phyloP scores from a whole-genome alignment of 805 yeast genomes.

The Hanseniaspora guilliermondii region DNA sequence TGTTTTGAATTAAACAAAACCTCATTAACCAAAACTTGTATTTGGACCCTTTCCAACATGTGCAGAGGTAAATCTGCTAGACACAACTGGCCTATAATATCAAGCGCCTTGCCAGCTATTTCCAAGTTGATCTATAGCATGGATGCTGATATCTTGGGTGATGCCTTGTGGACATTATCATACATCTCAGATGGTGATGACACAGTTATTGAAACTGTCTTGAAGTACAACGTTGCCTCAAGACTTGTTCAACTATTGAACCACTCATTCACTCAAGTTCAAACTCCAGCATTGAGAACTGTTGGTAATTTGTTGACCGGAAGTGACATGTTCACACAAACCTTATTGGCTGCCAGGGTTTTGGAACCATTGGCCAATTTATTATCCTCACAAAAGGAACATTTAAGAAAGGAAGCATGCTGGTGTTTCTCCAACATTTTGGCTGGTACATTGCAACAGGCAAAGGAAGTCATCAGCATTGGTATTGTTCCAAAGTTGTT shows the following conservation, averaged over 20 bases:
- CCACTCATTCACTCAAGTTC: constrained; percentile 74
- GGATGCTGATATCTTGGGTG: constrained; percentile 87
- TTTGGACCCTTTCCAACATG: constrained; percentile 93
- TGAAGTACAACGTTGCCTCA: constrained; percentile 89
- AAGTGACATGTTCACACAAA: constrained; percentile 88
- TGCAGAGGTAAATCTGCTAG: constrained; percentile 95
- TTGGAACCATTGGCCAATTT: constrained; percentile 72
- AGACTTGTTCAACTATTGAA: constrained; percentile 82
- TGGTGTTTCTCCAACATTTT: constrained; percentile 98
- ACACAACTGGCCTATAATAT: constrained; percentile 86
- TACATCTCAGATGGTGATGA: constrained; percentile 86
- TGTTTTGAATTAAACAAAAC: constrained; percentile 71
- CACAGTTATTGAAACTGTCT: constrained; percentile 90
- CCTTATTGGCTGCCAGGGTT: constrained; percentile 85
- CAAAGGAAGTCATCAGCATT: constrained; percentile 91
- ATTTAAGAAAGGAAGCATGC: constrained; percentile 92
- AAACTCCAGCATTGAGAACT: constrained; percentile 94
- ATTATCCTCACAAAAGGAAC: constrained; percentile 73
- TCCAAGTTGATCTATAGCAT: constrained; percentile 81
- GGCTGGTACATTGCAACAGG: constrained; percentile 91
- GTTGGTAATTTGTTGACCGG: constrained; percentile 98
- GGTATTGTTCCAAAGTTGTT: constrained; percentile 86
- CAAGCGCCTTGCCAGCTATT: constrained; percentile 78
- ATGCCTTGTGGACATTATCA: constrained; percentile 98
- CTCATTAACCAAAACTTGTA: constrained; percentile 88